Conservation (phyloP, 2,329 filamentous ascomycete species). For the Stagonosporopsis vannaccii region DNA sequence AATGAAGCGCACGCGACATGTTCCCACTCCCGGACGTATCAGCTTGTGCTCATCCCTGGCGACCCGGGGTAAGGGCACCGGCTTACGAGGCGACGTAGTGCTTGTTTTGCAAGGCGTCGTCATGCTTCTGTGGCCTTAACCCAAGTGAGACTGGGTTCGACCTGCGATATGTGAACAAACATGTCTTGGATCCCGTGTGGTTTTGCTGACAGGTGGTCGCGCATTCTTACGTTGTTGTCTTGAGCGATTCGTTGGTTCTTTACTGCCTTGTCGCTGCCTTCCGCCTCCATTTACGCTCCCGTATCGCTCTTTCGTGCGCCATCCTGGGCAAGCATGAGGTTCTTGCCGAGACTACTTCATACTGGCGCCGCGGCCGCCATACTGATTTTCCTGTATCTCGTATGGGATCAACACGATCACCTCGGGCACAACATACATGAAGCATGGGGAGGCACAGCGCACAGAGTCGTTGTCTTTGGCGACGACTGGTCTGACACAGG, state of each 20-base stretch:
- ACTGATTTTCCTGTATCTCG: conserved; percentile 40
- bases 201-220: neutral
- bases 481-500: conserved; percentile 51
- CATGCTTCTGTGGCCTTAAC: conserved; percentile 27
- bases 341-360: conserved; percentile 42
- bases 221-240: conserved; percentile 9
- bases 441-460: conserved; percentile 37
- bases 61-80: conserved; percentile 7
- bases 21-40: conserved; percentile 21
- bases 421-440: conserved; percentile 38
- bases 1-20: conserved; percentile 26
- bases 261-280: conserved; percentile 8
- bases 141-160: conserved; percentile 23
- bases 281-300: neutral
- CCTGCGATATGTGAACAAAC: conserved; percentile 23
- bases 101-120: conserved; percentile 30
- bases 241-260: conserved; percentile 7
- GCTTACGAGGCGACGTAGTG: conserved; percentile 13
- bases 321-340: conserved; percentile 34
- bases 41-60: conserved; percentile 15
- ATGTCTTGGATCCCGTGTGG: conserved; percentile 22
- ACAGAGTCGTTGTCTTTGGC: conserved; percentile 49
- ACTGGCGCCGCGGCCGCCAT: conserved; percentile 33
- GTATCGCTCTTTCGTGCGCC: neutral
- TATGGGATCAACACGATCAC: conserved; percentile 37